Conservation (phyloP, 441 rosid species). For the Biscutella laevigata region DNA sequence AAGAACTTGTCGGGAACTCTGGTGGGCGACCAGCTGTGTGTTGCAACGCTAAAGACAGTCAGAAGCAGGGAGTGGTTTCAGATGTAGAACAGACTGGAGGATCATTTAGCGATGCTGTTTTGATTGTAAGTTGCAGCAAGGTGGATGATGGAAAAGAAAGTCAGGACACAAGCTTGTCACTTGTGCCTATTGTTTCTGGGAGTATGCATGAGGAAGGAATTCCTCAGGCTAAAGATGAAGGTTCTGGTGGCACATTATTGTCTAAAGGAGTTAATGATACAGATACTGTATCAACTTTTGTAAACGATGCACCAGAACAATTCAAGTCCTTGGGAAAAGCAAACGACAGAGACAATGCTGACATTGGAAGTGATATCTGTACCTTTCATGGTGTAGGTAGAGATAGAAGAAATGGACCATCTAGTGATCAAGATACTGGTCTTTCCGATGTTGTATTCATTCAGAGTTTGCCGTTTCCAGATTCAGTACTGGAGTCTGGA, state of each 20-base stretch:
- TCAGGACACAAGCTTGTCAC: neutral
- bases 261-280: slow-evolving; percentile 15
- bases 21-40: slow-evolving; percentile 9
- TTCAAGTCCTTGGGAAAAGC: slow-evolving; percentile 4
- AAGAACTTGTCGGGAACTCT: slow-evolving; percentile 13
- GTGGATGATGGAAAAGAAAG: slow-evolving; percentile 19
- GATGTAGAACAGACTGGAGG: slow-evolving; percentile 14
- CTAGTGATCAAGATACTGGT: slow-evolving; percentile 19
- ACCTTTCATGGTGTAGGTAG: slow-evolving; percentile 12
- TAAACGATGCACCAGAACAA: slow-evolving; percentile 19
- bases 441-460: slow-evolving; percentile 19
- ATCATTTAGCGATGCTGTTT: neutral
- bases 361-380: slow-evolving; percentile 9
- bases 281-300: slow-evolving; percentile 14
- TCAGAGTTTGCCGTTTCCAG: slow-evolving; percentile 18
- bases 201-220: slow-evolving; percentile 20
- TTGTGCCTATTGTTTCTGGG: slow-evolving; percentile 3
- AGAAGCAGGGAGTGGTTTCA: slow-evolving; percentile 14
- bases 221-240: slow-evolving; percentile 10
- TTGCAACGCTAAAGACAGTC: slow-evolving; percentile 10
- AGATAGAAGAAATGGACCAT: slow-evolving; percentile 23
- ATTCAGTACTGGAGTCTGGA: slow-evolving; percentile 19
- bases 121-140: slow-evolving; percentile 12
- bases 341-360: neutral
- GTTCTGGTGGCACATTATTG: neutral